Evolutionary conservation across 768 basidiomycete genomes (phyloP).

Genomic region (Termitomyces sp.): DNA sequence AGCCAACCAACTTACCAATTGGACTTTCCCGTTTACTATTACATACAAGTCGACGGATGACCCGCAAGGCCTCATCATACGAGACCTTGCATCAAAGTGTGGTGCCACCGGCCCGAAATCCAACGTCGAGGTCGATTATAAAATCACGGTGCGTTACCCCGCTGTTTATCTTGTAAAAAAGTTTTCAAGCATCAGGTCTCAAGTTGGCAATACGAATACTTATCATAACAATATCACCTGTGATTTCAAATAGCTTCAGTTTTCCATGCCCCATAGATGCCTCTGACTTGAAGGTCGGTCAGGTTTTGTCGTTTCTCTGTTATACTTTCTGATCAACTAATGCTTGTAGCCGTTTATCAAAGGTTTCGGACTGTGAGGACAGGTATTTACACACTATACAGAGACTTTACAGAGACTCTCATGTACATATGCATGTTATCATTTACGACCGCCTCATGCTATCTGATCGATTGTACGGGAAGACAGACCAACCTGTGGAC

Average conservation of each 20-base stretch:
- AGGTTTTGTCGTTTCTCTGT: not conserved
- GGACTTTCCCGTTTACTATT: conserved; percentile 74
- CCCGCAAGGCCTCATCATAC: conserved; percentile 48
- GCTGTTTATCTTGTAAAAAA: not conserved
- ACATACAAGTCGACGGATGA: conserved; percentile 52
- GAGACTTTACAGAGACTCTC: too few relatives aligned
- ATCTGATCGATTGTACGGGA: not conserved
- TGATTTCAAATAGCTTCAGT: conserved; percentile 52
- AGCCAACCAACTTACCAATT: conserved; percentile 52
- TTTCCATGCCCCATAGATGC: conserved; percentile 61
- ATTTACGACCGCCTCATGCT: conserved; percentile 1
- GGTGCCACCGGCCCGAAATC: conserved; percentile 39
- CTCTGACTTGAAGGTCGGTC: conserved; percentile 23
- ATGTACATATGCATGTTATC: not conserved
- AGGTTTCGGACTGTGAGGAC: conserved; percentile 7
- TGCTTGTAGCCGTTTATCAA: conserved; percentile 10
- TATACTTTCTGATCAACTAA: not conserved
- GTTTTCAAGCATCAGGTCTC: not conserved
- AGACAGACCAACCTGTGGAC: not conserved
- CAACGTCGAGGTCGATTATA: conserved; percentile 58
- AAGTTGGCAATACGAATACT: conserved; percentile 66
- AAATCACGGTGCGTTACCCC: conserved; percentile 50
- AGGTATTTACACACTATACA: not conserved
- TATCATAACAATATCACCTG: conserved; percentile 62
- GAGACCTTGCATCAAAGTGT: conserved; percentile 61